Evolutionary conservation across 2,329 filamentous ascomycete species (phyloP).

Genomic region (Paracamarosporium sp.): DNA sequence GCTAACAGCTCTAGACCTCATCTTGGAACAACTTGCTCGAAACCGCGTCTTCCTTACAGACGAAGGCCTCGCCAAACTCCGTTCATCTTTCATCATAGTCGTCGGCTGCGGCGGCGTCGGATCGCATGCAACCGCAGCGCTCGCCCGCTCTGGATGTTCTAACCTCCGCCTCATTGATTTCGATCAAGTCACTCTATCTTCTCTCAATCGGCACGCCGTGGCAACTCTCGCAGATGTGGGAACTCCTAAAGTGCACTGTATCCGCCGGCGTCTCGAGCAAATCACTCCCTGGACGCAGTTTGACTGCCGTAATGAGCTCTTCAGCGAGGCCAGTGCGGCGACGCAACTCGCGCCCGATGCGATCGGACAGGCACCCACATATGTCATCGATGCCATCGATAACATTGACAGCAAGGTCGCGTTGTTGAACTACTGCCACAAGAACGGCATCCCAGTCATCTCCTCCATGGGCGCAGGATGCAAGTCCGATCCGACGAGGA

Average conservation of each 20-base stretch:
- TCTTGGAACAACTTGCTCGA: conserved; percentile 91
- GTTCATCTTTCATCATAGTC: conserved; percentile 82
- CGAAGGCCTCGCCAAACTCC: conserved; percentile 79
- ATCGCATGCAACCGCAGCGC: conserved; percentile 85
- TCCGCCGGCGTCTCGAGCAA: conserved; percentile 80
- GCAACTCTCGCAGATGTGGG: conserved; percentile 94
- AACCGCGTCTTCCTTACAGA: conserved; percentile 91
- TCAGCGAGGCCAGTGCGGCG: conserved; percentile 71
- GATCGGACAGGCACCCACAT: conserved; percentile 75
- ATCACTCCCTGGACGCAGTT: conserved; percentile 92
- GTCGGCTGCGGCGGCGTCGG: conserved; percentile 95
- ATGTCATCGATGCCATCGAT: conserved; percentile 96
- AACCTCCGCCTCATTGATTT: conserved; percentile 91
- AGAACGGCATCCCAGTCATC: conserved; percentile 79
- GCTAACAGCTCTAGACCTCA: conserved; percentile 66
- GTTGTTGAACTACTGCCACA: conserved; percentile 85
- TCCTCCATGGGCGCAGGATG: conserved; percentile 96
- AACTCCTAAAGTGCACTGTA: conserved; percentile 86
- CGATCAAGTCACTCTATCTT: conserved; percentile 94
- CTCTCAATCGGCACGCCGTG: conserved; percentile 93
- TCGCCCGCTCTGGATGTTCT: conserved; percentile 89
- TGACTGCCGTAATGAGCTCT: conserved; percentile 85
- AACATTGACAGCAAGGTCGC: conserved; percentile 98
- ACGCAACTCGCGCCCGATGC: conserved; percentile 69
- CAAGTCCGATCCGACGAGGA: conserved; percentile 83